These are phyloP conservation scores for Chrysoporthe cubensis DNA, from an alignment of 2,329 filamentous ascomycete species.

Conservation along the genomic window DNA sequence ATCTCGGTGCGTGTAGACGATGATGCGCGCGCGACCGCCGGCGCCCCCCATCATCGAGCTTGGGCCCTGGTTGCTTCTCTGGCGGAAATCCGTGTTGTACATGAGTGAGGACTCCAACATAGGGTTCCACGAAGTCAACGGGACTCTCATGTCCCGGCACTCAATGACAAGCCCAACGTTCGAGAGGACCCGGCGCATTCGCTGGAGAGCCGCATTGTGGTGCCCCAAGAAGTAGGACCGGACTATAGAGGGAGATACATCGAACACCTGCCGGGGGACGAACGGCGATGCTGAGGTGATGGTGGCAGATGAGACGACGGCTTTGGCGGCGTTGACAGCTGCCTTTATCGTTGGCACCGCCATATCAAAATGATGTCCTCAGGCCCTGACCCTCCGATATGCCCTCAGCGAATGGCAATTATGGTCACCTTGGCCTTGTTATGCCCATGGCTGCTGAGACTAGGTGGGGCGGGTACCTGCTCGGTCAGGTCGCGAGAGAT, in stretches of 20 bases:
- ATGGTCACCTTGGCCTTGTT: background rate
- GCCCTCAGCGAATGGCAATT: background rate
- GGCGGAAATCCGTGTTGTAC: constrained; percentile 34
- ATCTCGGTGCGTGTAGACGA: constrained; percentile 92
- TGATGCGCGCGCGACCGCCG: constrained; percentile 68
- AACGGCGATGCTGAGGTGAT: constrained; percentile 53
- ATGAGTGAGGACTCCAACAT: constrained; percentile 83
- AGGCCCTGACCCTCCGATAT: background rate
- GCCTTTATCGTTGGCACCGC: constrained; percentile 17
- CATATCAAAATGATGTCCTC: background rate
- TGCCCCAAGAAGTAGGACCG: constrained; percentile 95
- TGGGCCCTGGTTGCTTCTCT: constrained; percentile 34
- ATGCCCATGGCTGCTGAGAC: constrained; percentile 12
- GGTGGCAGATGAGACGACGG: constrained; percentile 26
- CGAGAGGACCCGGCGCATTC: constrained; percentile 81
- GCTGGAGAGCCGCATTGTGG: constrained; percentile 77
- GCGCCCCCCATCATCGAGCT: constrained; percentile 48
- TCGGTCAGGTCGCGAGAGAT: background rate
- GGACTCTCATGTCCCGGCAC: constrained; percentile 91
- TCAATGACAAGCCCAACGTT: constrained; percentile 89
- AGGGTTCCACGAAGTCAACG: constrained; percentile 87
- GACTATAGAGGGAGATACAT: constrained; percentile 72
- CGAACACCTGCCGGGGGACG: constrained; percentile 74
- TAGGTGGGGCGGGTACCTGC: background rate
- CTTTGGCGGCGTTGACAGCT: constrained; percentile 24